Conservation (phyloP, 75 land plant species). For the Pinus albicaulis region DNA sequence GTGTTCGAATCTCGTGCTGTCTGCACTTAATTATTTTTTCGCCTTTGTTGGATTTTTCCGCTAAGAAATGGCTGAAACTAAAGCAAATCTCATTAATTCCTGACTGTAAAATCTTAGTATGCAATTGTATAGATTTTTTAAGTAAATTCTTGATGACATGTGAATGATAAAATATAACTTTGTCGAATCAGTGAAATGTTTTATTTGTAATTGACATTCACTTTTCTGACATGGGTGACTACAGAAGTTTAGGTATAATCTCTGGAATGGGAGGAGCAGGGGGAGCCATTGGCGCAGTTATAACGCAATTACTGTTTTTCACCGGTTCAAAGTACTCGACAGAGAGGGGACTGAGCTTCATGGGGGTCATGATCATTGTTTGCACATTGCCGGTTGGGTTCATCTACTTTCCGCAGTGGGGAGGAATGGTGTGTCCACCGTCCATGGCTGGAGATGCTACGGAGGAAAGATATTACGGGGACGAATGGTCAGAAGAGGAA, state of each 20-base stretch:
- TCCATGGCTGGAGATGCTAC: conserved; percentile 26
- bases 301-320: conserved; percentile 74
- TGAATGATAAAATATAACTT: too few relatives aligned
- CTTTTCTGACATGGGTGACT: too few relatives aligned
- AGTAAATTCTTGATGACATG: too few relatives aligned
- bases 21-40: too few relatives aligned
- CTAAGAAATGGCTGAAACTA: too few relatives aligned
- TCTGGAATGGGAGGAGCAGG: conserved; percentile 81
- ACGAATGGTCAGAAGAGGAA: conserved; percentile 67
- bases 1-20: too few relatives aligned
- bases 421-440: conserved; percentile 68
- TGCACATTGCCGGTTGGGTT: conserved; percentile 44
- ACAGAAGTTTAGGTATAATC: conserved; percentile 60
- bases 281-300: conserved; percentile 61
- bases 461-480: conserved; percentile 65
- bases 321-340: conserved; percentile 46
- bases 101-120: too few relatives aligned
- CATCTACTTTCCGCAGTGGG: conserved; percentile 77
- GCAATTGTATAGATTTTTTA: too few relatives aligned
- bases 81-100: too few relatives aligned
- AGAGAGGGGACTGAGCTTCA: conserved; percentile 37
- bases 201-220: neutral
- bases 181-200: neutral
- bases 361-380: conserved; percentile 63
- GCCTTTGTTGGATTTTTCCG: too few relatives aligned